Conservation (phyloP, 306 rosid species). For the Elaeagnus macrophylla region DNA sequence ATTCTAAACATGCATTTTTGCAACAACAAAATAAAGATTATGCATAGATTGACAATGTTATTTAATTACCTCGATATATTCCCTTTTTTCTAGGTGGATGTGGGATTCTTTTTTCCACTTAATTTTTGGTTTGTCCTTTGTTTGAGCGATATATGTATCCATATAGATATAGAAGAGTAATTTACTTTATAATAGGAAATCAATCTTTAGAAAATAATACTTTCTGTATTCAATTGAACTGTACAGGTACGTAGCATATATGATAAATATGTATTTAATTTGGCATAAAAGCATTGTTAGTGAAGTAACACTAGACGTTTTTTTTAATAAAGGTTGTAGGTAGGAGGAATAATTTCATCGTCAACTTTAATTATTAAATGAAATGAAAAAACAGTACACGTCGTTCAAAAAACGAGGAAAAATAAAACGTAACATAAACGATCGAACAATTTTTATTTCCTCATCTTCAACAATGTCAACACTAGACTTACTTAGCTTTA, state of each 20-base stretch:
- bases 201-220: slow-evolving; percentile 4
- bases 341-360: too few relatives aligned
- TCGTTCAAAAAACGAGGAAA: too few relatives aligned
- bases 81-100: background rate
- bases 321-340: too few relatives aligned
- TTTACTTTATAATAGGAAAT: background rate
- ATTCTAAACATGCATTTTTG: too few relatives aligned
- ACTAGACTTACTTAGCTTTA: too few relatives aligned
- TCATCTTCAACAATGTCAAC: too few relatives aligned
- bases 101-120: background rate
- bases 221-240: background rate
- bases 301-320: background rate
- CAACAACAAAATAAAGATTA: too few relatives aligned
- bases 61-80: background rate
- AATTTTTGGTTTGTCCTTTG: slow-evolving; percentile 25
- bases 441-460: too few relatives aligned
- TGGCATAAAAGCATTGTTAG: slow-evolving; percentile 2
- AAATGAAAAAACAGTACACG: too few relatives aligned
- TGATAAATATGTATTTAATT: slow-evolving; percentile 6
- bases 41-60: slow-evolving; percentile 2
- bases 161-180: slow-evolving; percentile 6
- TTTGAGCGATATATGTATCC: slow-evolving; percentile 39
- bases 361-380: too few relatives aligned
- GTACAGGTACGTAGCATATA: slow-evolving; percentile 1
- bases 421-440: too few relatives aligned